Evolutionary conservation across 441 rosid species (phyloP).

Genomic region (Iberis amara): DNA sequence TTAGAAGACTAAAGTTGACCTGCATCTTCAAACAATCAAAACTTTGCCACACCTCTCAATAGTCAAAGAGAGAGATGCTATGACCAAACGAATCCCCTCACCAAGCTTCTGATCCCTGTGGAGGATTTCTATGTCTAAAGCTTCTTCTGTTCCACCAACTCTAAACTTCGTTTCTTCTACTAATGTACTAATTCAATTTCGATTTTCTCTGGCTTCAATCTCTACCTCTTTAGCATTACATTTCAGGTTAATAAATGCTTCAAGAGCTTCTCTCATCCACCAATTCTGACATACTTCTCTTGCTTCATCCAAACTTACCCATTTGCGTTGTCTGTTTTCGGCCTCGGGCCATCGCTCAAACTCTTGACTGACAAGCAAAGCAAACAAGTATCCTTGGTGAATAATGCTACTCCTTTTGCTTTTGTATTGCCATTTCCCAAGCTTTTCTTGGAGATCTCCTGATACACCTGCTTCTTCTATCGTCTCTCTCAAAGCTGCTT

Average conservation of each 20-base stretch:
- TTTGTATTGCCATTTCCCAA: constrained; percentile 56
- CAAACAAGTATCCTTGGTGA: constrained; percentile 57
- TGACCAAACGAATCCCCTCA: no score
- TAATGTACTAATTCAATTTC: no score
- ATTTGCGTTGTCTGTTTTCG: constrained; percentile 40
- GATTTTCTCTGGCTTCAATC: no score
- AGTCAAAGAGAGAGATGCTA: no score
- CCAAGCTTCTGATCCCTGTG: no score
- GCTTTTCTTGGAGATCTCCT: constrained; percentile 38
- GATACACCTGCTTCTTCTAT: constrained; percentile 63
- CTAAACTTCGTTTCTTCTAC: no score
- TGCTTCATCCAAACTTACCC: constrained; percentile 59
- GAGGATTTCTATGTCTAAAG: no score
- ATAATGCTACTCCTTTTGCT: constrained; percentile 55
- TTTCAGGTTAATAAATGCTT: constrained; percentile 31
- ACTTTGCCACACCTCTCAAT: no score
- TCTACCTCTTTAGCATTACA: no score
- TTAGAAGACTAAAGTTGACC: no score
- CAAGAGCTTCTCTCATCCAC: constrained; percentile 85
- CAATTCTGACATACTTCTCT: constrained; percentile 48
- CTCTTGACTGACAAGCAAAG: constrained; percentile 47
- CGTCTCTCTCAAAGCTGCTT: constrained; percentile 57
- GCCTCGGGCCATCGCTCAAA: constrained; percentile 62
- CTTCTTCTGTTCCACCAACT: no score
- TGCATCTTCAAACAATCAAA: no score